phyloP scores from a whole-genome alignment of 2,329 filamentous ascomycete species.

The Graphium sp. region DNA sequence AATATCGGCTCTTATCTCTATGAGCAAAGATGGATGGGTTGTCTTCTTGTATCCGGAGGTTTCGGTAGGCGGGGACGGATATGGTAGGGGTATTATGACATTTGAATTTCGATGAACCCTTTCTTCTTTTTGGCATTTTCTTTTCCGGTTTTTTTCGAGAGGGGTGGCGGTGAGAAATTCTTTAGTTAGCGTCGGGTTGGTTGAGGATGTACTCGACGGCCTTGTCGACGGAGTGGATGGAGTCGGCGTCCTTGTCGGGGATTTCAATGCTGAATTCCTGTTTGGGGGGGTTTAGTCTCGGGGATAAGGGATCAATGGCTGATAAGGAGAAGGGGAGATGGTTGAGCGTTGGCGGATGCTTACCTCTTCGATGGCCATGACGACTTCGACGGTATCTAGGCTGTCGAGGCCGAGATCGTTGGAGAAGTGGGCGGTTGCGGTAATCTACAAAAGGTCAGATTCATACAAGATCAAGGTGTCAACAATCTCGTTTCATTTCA shows the following conservation, averaged over 20 bases:
- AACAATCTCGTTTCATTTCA: constrained; percentile 3
- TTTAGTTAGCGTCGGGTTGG: constrained; percentile 75
- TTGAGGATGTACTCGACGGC: constrained; percentile 85
- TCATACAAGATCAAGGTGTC: constrained; percentile 7
- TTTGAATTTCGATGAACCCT: too few species aligned
- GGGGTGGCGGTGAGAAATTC: background rate
- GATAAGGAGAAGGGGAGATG: background rate
- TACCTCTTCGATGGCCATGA: constrained; percentile 99
- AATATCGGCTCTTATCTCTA: too few species aligned
- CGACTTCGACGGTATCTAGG: constrained; percentile 96
- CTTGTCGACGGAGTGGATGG: constrained; percentile 89
- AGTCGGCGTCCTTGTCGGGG: constrained; percentile 90
- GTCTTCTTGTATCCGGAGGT: too few species aligned
- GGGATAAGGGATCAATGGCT: constrained; percentile 6
- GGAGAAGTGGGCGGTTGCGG: constrained; percentile 70
- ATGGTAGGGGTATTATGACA: too few species aligned
- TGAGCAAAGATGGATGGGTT: too few species aligned
- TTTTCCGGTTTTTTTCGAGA: background rate
- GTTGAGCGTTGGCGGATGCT: constrained; percentile 7
- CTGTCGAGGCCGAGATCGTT: constrained; percentile 96
- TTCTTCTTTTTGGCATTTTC: background rate
- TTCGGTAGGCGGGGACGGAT: too few species aligned
- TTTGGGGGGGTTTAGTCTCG: constrained; percentile 6
- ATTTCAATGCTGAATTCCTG: constrained; percentile 77
- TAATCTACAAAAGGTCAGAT: constrained; percentile 57